Base-by-base conservation (phyloP, 202 grass and related monocot species). In the Zizania palustris region DNA sequence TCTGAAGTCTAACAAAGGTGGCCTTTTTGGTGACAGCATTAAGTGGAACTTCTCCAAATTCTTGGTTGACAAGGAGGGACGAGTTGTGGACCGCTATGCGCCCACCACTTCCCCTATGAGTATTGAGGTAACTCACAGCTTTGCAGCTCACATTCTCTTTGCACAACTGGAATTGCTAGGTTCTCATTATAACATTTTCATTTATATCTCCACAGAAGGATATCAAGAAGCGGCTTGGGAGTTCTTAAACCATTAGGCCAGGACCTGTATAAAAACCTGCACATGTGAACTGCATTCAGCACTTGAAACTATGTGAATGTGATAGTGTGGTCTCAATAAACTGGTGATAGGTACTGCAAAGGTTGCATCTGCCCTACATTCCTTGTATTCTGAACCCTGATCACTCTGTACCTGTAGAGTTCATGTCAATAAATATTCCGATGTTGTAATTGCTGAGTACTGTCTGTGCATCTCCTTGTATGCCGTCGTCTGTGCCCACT, bases 11-110 rank as follows among this genome's bases (percentile, higher is more conserved):
- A 97, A 82, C 84, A 94, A 98, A 88, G 95, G 95, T 15, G 70
- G 95, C 35, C 20, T 98, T 65, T 98, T 98, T 3, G 95, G 95
- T 3, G 87, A 94, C 40, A 71, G 89, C 76, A 94, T 98, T 71
- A 98, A 98, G 80, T 98, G 95, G 95, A 98, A 98, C 80, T 98
- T 98, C 87, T 90, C 95, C 3, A 98, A 98, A 85, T 98, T 98
- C 85, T 90, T 98, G 85, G 95, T 90, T 37, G 88, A 98, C 80
- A 98, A 94, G 85, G 91, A 98, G 63, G 95, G 95, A 0, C 73
- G 13, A 36, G 95, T 98, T 2, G 83, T 95, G 22, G 87, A 95
- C 56, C 96, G 92, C 51, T 99, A 99, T 28, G 96, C 96, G 0
- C 92, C 96, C 5, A 95, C 92, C 42, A 95, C 96, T 66, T 89